These are phyloP conservation scores for Tarenaya hassleriana DNA, from an alignment of 345 rosid genomes.

Conservation along the genomic window DNA sequence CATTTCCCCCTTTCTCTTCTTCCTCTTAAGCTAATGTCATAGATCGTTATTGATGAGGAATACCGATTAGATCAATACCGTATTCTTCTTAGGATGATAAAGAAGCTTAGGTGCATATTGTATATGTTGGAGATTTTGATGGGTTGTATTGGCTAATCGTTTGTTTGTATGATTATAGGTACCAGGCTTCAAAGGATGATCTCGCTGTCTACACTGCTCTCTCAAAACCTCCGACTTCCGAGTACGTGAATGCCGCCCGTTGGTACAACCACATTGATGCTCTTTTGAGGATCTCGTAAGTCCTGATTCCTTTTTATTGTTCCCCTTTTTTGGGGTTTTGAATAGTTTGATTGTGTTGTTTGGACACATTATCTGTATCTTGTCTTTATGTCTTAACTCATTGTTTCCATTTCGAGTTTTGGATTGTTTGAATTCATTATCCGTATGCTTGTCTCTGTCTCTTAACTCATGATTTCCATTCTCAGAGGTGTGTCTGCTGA, in stretches of 20 bases:
- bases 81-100: too few relatives aligned
- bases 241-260: conserved; percentile 45
- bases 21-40: too few relatives aligned
- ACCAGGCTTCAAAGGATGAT: conserved; percentile 84
- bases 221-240: conserved; percentile 41
- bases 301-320: too few relatives aligned
- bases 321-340: too few relatives aligned
- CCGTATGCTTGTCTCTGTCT: background rate
- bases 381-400: background rate
- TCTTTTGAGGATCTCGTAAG: conserved; percentile 78
- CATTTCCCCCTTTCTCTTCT: too few relatives aligned
- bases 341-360: too few relatives aligned
- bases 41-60: too few relatives aligned
- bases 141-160: background rate
- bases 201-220: conserved; percentile 45
- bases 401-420: too few relatives aligned
- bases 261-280: conserved; percentile 74
- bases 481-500: conserved; percentile 59
- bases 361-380: background rate
- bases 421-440: too few relatives aligned
- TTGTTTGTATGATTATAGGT: conserved; percentile 28
- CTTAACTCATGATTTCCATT: too few relatives aligned
- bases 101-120: too few relatives aligned
- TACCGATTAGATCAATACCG: too few relatives aligned
- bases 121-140: background rate